These are phyloP conservation scores for Secale cereale DNA, from an alignment of 176 grass and related monocot species.

Conservation along the genomic window DNA sequence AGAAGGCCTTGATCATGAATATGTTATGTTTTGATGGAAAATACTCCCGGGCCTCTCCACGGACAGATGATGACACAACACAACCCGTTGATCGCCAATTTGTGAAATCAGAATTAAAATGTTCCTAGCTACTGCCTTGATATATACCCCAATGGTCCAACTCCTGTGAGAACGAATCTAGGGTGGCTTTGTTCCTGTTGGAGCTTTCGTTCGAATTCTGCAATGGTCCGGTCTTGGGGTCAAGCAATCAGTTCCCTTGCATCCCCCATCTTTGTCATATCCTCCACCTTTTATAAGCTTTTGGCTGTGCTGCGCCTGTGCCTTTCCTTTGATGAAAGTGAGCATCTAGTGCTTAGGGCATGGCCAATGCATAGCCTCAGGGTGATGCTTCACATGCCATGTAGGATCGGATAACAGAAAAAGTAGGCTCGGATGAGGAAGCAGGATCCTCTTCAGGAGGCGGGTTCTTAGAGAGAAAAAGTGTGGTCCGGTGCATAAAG, in stretches of 20 bases:
- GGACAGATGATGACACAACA: no score
- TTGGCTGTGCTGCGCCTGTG: slow-evolving; percentile 24
- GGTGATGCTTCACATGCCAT: no score
- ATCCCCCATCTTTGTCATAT: slow-evolving; percentile 27
- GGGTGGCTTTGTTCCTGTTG: neutral
- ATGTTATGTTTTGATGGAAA: no score
- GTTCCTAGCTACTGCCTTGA: neutral
- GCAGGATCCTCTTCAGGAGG: no score
- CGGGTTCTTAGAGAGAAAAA: no score
- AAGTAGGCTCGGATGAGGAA: no score
- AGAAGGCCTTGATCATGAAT: no score
- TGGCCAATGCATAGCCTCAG: no score
- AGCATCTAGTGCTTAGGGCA: slow-evolving; percentile 54
- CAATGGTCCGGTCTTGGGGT: neutral
- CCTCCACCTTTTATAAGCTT: slow-evolving; percentile 25
- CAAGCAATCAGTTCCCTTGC: slow-evolving; percentile 9
- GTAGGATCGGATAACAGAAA: no score
- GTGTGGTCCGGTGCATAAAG: no score
- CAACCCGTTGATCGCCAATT: no score
- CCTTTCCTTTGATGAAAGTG: slow-evolving; percentile 55
- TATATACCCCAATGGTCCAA: neutral
- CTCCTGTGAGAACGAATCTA: neutral
- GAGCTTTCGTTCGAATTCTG: slow-evolving; percentile 18
- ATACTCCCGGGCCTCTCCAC: no score
- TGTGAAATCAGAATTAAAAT: neutral